A percentile compares a stretch with the other conserved stretches of the same genome.
phyloP scores from a whole-genome alignment of 345 rosid genomes.

The Gossypium anomalum region DNA sequence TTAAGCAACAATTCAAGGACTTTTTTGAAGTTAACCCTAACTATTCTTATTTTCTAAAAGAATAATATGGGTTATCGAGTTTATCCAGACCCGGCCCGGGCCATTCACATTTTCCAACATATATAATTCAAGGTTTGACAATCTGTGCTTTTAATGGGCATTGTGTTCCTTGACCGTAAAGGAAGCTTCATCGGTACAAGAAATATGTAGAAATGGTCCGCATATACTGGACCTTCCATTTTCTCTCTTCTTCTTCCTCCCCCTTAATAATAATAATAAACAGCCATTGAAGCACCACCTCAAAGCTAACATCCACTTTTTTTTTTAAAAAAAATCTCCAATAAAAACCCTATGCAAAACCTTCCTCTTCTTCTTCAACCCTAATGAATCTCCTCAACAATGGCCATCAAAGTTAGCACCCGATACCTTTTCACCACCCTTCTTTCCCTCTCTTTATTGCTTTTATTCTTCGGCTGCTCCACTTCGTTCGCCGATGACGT shows the following conservation, averaged over 20 bases:
- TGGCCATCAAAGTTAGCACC: background rate
- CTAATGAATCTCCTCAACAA: slow-evolving; percentile 7
- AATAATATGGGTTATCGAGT: background rate
- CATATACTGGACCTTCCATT: slow-evolving; percentile 27
- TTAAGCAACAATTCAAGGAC: too few relatives aligned
- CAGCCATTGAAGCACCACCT: slow-evolving; percentile 34
- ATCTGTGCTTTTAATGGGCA: slow-evolving; percentile 34
- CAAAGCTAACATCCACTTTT: slow-evolving; percentile 9
- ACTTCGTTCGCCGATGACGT: background rate
- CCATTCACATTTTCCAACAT: background rate
- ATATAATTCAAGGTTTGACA: slow-evolving; percentile 44
- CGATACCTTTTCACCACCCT: background rate
- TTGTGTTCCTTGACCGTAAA: slow-evolving; percentile 61
- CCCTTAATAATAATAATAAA: background rate
- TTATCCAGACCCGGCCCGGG: background rate
- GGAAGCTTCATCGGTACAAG: slow-evolving; percentile 43
- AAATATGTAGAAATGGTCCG: slow-evolving; percentile 29
- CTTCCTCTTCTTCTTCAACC: background rate
- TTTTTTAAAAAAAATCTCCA: background rate
- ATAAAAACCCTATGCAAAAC: background rate
- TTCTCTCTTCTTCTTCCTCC: slow-evolving; percentile 5
- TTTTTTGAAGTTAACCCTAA: too few relatives aligned
- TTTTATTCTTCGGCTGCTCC: slow-evolving; percentile 28
- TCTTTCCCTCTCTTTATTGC: slow-evolving; percentile 27
- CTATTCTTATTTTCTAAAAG: too few relatives aligned